These are phyloP conservation scores for Cercospora canescens DNA, from an alignment of 2,329 filamentous ascomycete species.

Conservation along the genomic window DNA sequence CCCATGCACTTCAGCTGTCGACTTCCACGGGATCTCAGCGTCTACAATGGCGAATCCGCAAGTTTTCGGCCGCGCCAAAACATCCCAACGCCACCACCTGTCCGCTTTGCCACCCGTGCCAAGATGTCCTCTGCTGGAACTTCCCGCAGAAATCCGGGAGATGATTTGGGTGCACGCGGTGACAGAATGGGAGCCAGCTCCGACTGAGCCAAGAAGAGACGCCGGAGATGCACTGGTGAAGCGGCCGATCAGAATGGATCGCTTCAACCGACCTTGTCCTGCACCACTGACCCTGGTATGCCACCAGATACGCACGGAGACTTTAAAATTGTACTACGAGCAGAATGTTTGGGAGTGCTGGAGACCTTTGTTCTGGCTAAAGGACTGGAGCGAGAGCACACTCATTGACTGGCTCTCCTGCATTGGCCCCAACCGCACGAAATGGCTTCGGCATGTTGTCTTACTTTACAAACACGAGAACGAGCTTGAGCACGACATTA, in stretches of 20 bases:
- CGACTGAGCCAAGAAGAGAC: not conserved
- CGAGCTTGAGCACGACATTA: constrained; percentile 26
- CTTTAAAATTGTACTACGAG: constrained; percentile 28
- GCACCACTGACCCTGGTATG: constrained; percentile 24
- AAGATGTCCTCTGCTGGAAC: constrained; percentile 21
- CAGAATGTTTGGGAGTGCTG: constrained; percentile 29
- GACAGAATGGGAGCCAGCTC: constrained; percentile 20
- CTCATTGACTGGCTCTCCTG: constrained; percentile 27
- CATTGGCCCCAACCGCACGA: constrained; percentile 20
- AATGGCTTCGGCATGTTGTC: constrained; percentile 27
- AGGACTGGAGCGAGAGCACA: constrained; percentile 26
- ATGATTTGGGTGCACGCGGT: constrained; percentile 24
- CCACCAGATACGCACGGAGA: constrained; percentile 24
- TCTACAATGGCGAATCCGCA: not conserved
- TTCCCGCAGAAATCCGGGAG: constrained; percentile 27
- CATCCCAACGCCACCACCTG: not conserved
- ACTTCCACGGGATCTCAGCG: not conserved
- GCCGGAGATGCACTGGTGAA: constrained; percentile 1
- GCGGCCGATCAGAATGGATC: constrained; percentile 24
- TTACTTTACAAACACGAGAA: constrained; percentile 28
- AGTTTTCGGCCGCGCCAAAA: not conserved
- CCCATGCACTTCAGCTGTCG: not conserved
- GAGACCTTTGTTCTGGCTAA: constrained; percentile 28
- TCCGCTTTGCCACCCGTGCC: not conserved
- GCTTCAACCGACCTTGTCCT: constrained; percentile 21